Evolutionary conservation across 2,329 filamentous ascomycete species (phyloP).

Genomic region (Microcyclospora pomicola): DNA sequence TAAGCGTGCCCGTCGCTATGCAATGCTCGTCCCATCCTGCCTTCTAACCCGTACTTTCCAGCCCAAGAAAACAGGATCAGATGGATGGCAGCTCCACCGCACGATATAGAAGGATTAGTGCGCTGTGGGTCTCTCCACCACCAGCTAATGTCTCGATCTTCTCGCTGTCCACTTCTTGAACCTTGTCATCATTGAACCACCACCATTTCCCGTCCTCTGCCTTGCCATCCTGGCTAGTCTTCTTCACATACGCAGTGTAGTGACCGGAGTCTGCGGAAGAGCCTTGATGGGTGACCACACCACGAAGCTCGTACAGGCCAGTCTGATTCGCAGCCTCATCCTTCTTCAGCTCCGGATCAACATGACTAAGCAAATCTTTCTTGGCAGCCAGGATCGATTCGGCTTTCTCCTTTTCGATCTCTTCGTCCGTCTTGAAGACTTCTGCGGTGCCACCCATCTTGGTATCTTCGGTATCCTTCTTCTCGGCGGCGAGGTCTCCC

Average conservation of each 20-base stretch:
- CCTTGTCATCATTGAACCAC: conserved; percentile 99
- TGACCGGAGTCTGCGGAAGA: conserved; percentile 94
- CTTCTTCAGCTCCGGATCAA: conserved; percentile 57
- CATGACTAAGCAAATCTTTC: conserved; percentile 70
- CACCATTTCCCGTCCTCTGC: conserved; percentile 94
- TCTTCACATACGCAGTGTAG: conserved; percentile 97
- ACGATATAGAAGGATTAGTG: conserved; percentile 65
- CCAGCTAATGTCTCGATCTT: conserved; percentile 84
- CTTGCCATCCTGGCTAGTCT: conserved; percentile 66
- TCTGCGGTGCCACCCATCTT: conserved; percentile 63
- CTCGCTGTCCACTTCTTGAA: conserved; percentile 78
- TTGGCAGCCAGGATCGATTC: conserved; percentile 65
- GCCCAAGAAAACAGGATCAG: too few relatives aligned
- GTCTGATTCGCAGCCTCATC: conserved; percentile 85
- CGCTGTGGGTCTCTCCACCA: conserved; percentile 69
- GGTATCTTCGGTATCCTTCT: conserved; percentile 39
- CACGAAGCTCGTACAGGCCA: conserved; percentile 85
- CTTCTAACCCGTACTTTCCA: too few relatives aligned
- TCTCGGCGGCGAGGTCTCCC: conserved; percentile 36
- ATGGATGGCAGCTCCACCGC: conserved; percentile 51
- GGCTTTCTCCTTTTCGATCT: conserved; percentile 74
- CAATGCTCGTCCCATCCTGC: too few relatives aligned
- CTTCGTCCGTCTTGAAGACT: conserved; percentile 83
- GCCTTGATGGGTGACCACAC: conserved; percentile 91
- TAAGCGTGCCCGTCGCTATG: too few relatives aligned